These are phyloP conservation scores for Simplicillium aogashimaense DNA, from an alignment of 2,329 filamentous ascomycete species.

Conservation along the genomic window DNA sequence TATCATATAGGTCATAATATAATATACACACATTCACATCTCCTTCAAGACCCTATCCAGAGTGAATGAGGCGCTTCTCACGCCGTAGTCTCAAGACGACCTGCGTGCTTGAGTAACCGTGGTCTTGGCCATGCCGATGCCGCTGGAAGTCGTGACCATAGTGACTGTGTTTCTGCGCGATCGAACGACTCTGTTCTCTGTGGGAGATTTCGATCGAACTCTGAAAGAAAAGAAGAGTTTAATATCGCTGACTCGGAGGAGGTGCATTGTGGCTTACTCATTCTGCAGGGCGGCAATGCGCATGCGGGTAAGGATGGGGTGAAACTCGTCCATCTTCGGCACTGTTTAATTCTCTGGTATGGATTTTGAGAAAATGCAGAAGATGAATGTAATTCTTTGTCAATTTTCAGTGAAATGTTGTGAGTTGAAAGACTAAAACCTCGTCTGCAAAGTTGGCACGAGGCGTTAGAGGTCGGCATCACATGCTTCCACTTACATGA, in stretches of 20 bases:
- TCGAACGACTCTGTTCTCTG: neutral
- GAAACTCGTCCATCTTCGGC: conserved; percentile 29
- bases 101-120: no score
- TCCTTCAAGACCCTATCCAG: no score
- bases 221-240: neutral
- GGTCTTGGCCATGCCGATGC: neutral
- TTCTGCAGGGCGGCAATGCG: conserved; percentile 37
- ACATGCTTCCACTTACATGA: conserved; percentile 1
- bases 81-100: no score
- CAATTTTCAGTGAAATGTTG: no score
- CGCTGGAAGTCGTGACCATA: neutral
- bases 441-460: no score
- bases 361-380: conserved; percentile 2
- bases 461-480: neutral
- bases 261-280: conserved; percentile 25
- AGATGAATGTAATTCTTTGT: neutral
- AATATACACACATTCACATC: no score
- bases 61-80: no score
- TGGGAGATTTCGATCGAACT: neutral
- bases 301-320: conserved; percentile 31
- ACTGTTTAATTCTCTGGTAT: neutral
- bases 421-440: no score
- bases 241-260: neutral
- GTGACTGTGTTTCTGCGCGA: neutral
- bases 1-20: no score